phyloP scores from a whole-genome alignment of 2,329 filamentous ascomycete genomes.

The Lasiodiplodia hormozganensis region DNA sequence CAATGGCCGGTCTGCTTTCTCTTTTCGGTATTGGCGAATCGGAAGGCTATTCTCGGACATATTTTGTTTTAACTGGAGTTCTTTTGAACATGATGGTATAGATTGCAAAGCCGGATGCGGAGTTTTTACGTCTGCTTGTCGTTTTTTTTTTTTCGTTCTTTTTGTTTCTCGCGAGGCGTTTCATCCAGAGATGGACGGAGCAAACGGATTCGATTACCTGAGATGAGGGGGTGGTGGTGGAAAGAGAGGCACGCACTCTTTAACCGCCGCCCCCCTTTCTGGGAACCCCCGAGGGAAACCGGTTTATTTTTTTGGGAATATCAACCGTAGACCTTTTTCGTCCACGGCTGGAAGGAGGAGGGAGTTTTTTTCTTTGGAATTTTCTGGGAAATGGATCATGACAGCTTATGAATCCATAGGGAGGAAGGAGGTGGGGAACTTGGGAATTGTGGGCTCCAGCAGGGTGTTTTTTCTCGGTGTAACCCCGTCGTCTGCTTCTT shows the following conservation, averaged over 20 bases:
- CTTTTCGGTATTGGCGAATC: constrained; percentile 2
- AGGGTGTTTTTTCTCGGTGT: background rate
- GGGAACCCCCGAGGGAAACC: background rate
- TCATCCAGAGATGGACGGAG: constrained; percentile 14
- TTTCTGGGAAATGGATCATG: background rate
- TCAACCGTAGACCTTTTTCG: background rate
- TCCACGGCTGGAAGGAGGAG: background rate
- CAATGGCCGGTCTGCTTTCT: background rate
- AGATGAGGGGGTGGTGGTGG: background rate
- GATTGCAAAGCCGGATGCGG: constrained; percentile 19
- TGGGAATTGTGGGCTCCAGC: background rate
- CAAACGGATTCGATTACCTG: background rate
- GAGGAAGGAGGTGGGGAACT: background rate
- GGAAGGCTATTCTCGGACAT: constrained; percentile 14
- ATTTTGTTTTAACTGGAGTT: background rate
- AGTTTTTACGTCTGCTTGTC: background rate
- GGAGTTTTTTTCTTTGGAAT: background rate
- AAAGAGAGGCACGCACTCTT: background rate
- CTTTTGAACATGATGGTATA: constrained; percentile 1
- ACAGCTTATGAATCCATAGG: background rate
- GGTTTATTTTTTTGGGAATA: background rate
- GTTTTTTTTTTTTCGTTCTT: background rate
- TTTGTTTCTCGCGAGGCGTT: constrained; percentile 3
- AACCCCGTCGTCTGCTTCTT: background rate
- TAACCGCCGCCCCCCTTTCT: background rate